These are phyloP conservation scores for Suillus subaureus DNA, from an alignment of 768 basidiomycete species.

Conservation along the genomic window DNA sequence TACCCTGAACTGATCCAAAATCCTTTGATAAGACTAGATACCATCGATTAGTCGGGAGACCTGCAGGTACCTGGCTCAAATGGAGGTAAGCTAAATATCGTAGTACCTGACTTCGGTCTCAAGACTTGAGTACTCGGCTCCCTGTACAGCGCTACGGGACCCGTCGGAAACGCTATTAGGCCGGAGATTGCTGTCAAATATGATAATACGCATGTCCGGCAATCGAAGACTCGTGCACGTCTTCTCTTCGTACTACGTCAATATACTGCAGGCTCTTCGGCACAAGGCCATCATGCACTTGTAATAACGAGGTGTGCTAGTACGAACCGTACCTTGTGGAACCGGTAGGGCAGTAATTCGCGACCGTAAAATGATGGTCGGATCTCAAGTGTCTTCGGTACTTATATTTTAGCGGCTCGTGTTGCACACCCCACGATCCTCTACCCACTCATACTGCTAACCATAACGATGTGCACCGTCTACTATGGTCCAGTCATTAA, in stretches of 20 bases:
- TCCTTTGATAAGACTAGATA: neutral
- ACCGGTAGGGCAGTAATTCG: constrained; percentile 2
- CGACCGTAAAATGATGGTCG: neutral
- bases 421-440: neutral
- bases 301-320: too few species aligned
- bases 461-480: constrained; percentile 32
- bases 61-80: neutral
- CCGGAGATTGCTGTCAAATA: neutral
- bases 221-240: neutral
- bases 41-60: neutral
- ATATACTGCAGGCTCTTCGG: neutral
- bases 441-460: neutral
- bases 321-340: too few species aligned
- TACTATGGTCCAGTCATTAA: constrained; percentile 64
- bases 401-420: neutral
- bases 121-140: neutral
- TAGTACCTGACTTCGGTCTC: neutral
- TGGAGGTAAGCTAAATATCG: too few species aligned
- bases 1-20: too few species aligned
- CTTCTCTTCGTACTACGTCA: neutral
- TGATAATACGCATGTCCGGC: neutral
- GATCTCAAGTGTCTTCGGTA: neutral
- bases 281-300: neutral
- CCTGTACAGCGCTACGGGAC: too few species aligned
- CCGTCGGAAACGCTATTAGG: neutral